phyloP scores from a whole-genome alignment of 1,284 basidiomycete species.

The Gomphus sp. region DNA sequence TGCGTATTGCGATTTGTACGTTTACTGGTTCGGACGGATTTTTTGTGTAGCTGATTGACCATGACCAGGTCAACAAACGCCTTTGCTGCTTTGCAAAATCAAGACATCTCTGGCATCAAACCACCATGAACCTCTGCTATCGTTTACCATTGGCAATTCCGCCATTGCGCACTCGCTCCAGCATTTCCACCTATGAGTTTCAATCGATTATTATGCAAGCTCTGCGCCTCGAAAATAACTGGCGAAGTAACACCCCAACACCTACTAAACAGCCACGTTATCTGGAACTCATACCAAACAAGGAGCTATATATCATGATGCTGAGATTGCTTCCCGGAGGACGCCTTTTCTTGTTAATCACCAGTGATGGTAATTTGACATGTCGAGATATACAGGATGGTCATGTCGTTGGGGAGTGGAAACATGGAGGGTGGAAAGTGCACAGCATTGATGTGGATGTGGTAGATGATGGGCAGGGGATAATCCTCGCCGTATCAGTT shows the following conservation, averaged over 20 bases:
- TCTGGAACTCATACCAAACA: neutral
- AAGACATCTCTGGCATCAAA: conserved; percentile 8
- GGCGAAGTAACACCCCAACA: conserved; percentile 3
- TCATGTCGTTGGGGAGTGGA: conserved; percentile 5
- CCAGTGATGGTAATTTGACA: conserved; percentile 3
- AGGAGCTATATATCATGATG: conserved; percentile 8
- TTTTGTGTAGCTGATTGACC: neutral
- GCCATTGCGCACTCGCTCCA: conserved; percentile 4
- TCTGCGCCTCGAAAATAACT: conserved; percentile 7
- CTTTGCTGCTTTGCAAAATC: conserved; percentile 1
- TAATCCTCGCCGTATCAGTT: conserved; percentile 6
- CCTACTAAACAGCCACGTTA: conserved; percentile 7
- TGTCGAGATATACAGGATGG: conserved; percentile 7
- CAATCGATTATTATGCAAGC: neutral
- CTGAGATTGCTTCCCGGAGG: conserved; percentile 10
- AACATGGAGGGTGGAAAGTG: conserved; percentile 9
- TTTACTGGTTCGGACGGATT: neutral
- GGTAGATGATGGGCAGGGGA: conserved; percentile 4
- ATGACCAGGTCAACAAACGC: conserved; percentile 12
- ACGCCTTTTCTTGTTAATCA: conserved; percentile 7
- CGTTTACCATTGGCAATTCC: conserved; percentile 9
- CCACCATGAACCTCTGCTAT: conserved; percentile 1
- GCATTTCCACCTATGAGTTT: conserved; percentile 2
- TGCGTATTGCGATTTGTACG: neutral
- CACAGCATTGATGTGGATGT: conserved; percentile 12